Evolutionary conservation across 352 stramenopile species (phyloP).

Genomic region (Aphanomyces cochlioides): DNA sequence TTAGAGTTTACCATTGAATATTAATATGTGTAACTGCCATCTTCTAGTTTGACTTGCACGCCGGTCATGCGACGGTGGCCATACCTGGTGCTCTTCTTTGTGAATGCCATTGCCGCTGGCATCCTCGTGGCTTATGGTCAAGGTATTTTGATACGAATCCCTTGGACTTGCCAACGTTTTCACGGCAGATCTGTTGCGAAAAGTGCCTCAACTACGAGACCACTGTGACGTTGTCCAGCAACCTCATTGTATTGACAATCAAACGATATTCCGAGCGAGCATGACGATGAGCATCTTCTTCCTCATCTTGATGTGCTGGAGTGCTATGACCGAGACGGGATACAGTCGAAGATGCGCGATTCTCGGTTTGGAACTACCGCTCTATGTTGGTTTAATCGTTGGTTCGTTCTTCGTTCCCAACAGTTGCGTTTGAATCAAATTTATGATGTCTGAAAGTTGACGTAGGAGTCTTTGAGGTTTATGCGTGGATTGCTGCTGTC

Average conservation of each 20-base stretch:
- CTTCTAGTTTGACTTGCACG: background rate
- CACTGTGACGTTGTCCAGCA: background rate
- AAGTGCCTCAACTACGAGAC: background rate
- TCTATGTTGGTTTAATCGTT: background rate
- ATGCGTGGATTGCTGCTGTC: conserved; percentile 18
- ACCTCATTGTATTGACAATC: conserved; percentile 13
- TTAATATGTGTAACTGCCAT: conserved; percentile 10
- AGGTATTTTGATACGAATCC: background rate
- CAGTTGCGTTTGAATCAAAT: background rate
- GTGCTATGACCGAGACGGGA: background rate
- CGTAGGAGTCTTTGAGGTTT: conserved; percentile 25
- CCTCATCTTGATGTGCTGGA: conserved; percentile 15
- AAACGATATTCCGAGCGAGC: conserved; percentile 25
- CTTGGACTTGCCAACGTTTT: background rate
- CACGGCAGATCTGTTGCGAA: background rate
- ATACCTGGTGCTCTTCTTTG: conserved; percentile 29
- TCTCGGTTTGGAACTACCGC: conserved; percentile 11
- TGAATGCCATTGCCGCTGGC: conserved; percentile 18
- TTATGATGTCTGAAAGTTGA: background rate
- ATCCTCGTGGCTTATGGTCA: conserved; percentile 20
- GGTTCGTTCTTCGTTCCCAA: conserved; percentile 27
- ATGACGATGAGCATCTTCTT: conserved; percentile 5
- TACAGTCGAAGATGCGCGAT: background rate
- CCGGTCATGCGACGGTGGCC: conserved; percentile 20
- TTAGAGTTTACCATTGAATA: background rate